Evolutionary conservation across 2,329 filamentous ascomycete species (phyloP).

Genomic region (Cladosporium halotolerans): DNA sequence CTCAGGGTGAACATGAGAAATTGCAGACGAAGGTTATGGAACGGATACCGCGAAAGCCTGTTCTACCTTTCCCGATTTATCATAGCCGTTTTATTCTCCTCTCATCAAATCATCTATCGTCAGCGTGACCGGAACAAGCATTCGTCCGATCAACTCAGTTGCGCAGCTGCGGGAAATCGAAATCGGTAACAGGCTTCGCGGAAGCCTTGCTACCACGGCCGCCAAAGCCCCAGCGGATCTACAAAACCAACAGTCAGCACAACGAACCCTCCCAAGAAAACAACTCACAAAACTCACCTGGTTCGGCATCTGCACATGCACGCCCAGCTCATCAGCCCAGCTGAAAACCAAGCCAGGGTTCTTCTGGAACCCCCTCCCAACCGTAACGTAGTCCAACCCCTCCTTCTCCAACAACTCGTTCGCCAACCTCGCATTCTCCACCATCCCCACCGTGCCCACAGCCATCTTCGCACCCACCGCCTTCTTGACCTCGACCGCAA

Average conservation of each 20-base stretch:
- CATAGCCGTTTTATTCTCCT: too few relatives aligned
- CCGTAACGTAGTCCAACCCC: conserved; percentile 61
- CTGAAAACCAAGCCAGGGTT: conserved; percentile 67
- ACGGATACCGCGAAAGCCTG: too few relatives aligned
- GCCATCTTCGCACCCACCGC: conserved; percentile 65
- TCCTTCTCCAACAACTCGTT: conserved; percentile 49
- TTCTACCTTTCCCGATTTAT: too few relatives aligned
- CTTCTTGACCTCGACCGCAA: conserved; percentile 66
- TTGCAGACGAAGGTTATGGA: too few relatives aligned
- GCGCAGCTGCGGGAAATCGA: conserved; percentile 12
- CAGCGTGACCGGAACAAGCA: neutral
- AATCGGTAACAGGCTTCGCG: conserved; percentile 19
- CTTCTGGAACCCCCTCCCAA: conserved; percentile 71
- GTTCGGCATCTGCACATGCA: conserved; percentile 64
- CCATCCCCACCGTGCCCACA: conserved; percentile 69
- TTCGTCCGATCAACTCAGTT: neutral
- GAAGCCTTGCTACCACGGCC: conserved; percentile 36
- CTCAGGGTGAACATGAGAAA: too few relatives aligned
- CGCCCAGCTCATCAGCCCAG: conserved; percentile 64
- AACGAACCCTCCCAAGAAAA: neutral
- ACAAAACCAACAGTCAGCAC: neutral
- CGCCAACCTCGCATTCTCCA: conserved; percentile 64
- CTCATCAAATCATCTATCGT: too few relatives aligned
- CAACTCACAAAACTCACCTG: conserved; percentile 40
- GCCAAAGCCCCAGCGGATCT: conserved; percentile 53